Evolutionary conservation across 371 early-diverging fungal genomes (phyloP).

Genomic region (Mucor velutinosus): DNA sequence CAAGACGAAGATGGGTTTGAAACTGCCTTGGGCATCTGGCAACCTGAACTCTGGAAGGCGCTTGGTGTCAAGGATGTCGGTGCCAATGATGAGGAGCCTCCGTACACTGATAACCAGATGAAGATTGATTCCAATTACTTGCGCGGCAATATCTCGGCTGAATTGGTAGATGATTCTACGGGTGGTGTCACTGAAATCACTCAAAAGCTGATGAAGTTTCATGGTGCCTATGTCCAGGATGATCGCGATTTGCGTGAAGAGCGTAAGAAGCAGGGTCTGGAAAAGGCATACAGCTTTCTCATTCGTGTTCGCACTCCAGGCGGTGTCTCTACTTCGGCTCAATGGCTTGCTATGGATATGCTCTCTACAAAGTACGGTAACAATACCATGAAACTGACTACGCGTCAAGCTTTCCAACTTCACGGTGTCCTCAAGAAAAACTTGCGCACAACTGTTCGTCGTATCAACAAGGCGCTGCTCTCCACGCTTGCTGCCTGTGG

Average conservation of each 20-base stretch:
- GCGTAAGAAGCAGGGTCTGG: slow-evolving; percentile 76
- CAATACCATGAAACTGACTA: slow-evolving; percentile 87
- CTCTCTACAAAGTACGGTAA: slow-evolving; percentile 80
- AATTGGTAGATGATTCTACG: slow-evolving; percentile 75
- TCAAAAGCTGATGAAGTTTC: slow-evolving; percentile 89
- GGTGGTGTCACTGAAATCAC: slow-evolving; percentile 83
- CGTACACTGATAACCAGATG: slow-evolving; percentile 82
- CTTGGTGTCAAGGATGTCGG: slow-evolving; percentile 55
- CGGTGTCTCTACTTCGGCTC: slow-evolving; percentile 81
- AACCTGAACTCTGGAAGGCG: slow-evolving; percentile 76
- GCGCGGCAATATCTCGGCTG: slow-evolving; percentile 86
- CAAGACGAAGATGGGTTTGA: slow-evolving; percentile 87
- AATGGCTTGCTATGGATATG: slow-evolving; percentile 88
- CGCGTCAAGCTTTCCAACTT: slow-evolving; percentile 92
- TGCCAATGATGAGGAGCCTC: slow-evolving; percentile 63
- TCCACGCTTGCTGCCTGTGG: slow-evolving; percentile 93
- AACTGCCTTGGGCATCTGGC: slow-evolving; percentile 77
- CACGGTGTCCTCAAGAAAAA: slow-evolving; percentile 91
- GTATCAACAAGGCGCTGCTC: slow-evolving; percentile 82
- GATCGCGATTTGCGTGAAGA: slow-evolving; percentile 89
- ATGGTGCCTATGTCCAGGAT: slow-evolving; percentile 93
- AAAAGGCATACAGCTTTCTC: slow-evolving; percentile 90
- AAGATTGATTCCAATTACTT: slow-evolving; percentile 86
- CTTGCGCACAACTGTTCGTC: slow-evolving; percentile 79
- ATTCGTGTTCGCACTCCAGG: slow-evolving; percentile 90